Conservation (phyloP, 768 basidiomycete species). For the Boletus edulis region DNA sequence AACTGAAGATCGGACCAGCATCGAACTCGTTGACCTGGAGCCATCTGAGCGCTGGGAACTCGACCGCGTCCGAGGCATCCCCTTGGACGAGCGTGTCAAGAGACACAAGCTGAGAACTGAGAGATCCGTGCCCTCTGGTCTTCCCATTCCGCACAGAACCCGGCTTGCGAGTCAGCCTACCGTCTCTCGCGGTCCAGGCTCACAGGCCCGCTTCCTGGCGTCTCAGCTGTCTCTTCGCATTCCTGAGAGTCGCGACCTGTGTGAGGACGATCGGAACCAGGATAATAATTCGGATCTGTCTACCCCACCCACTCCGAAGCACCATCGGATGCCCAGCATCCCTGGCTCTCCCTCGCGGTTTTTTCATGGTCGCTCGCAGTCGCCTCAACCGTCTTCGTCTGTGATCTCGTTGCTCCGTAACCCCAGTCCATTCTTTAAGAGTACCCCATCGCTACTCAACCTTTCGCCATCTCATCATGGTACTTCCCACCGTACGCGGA, state of each 20-base stretch:
- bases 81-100: constrained; percentile 41
- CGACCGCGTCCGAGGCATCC: constrained; percentile 42
- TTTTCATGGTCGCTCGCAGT: constrained; percentile 30
- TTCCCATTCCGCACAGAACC: constrained; percentile 28
- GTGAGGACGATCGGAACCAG: constrained; percentile 30
- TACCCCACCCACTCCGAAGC: constrained; percentile 32
- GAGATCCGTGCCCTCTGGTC: constrained; percentile 10
- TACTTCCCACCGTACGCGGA: constrained; percentile 26
- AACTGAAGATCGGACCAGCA: constrained; percentile 43
- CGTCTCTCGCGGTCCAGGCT: constrained; percentile 22
- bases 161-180: constrained; percentile 30
- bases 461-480: constrained; percentile 33
- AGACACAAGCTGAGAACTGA: constrained; percentile 36
- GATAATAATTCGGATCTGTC: constrained; percentile 32
- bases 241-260: constrained; percentile 31
- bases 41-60: constrained; percentile 43
- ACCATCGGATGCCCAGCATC: constrained; percentile 29
- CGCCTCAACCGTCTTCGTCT: constrained; percentile 34
- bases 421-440: constrained; percentile 35
- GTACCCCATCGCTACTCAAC: constrained; percentile 31
- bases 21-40: constrained; percentile 54
- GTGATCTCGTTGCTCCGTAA: constrained; percentile 34
- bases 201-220: constrained; percentile 32
- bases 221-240: constrained; percentile 34
- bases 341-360: constrained; percentile 31